Conservation (phyloP, 2,329 filamentous ascomycete species). For the Lachnellula suecica region DNA sequence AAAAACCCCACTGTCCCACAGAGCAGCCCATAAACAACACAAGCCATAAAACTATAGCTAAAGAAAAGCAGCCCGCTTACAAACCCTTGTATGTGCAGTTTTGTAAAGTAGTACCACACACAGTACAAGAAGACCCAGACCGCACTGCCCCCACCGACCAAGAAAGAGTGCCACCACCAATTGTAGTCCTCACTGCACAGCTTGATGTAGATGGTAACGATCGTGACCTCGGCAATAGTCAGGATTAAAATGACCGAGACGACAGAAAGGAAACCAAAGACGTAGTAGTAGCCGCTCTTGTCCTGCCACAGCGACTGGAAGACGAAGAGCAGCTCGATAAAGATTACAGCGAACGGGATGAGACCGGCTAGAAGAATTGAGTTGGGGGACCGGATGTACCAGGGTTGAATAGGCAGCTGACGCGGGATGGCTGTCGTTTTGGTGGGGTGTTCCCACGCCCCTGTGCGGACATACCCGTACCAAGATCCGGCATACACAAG, state of each 20-base stretch:
- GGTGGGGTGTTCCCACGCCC: conserved; percentile 78
- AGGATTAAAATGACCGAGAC: conserved; percentile 71
- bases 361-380: conserved; percentile 72
- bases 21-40: conserved; percentile 75
- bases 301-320: conserved; percentile 89
- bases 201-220: conserved; percentile 80
- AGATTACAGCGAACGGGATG: conserved; percentile 83
- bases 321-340: conserved; percentile 83
- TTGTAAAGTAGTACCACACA: conserved; percentile 79
- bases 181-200: conserved; percentile 84
- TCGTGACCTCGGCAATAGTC: conserved; percentile 78
- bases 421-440: conserved; percentile 71
- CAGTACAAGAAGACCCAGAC: conserved; percentile 84
- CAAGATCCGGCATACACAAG: conserved; percentile 80
- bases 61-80: conserved; percentile 82
- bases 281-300: conserved; percentile 89
- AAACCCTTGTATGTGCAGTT: conserved; percentile 78
- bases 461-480: conserved; percentile 68
- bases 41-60: conserved; percentile 79
- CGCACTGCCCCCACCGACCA: conserved; percentile 73
- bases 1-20: conserved; percentile 84
- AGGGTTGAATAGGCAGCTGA: conserved; percentile 71
- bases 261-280: conserved; percentile 81
- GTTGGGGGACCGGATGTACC: conserved; percentile 68
- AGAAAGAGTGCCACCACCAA: conserved; percentile 92